These are phyloP conservation scores for Adiantum capillusveneris DNA, from an alignment of 75 land plant species.

Conservation along the genomic window DNA sequence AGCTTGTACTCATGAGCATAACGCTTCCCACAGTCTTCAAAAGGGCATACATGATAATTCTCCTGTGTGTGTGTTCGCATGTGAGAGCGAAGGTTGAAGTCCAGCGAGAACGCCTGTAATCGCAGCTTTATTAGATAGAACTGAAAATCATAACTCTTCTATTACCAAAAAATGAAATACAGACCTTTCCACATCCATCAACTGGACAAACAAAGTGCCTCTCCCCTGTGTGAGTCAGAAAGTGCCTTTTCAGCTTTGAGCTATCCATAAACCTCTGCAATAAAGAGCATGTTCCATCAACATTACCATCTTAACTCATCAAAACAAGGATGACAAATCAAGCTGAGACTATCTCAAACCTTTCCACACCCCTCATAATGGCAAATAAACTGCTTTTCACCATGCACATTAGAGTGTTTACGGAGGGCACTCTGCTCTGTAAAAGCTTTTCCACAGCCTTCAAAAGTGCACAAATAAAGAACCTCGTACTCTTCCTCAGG, in stretches of 20 bases:
- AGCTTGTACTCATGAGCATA: slow-evolving; percentile 96
- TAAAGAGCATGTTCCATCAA: neutral
- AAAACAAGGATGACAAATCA: neutral
- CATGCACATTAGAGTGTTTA: slow-evolving; percentile 89
- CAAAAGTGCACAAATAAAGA: slow-evolving; percentile 82
- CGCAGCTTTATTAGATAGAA: neutral
- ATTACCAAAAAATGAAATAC: neutral
- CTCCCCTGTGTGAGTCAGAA: slow-evolving; percentile 90
- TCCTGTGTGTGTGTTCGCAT: slow-evolving; percentile 96
- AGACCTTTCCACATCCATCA: slow-evolving; percentile 99
- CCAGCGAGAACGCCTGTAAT: slow-evolving; percentile 92
- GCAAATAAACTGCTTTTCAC: slow-evolving; percentile 87
- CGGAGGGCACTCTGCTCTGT: slow-evolving; percentile 63
- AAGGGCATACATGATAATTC: slow-evolving; percentile 91
- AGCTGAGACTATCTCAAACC: slow-evolving; percentile 25
- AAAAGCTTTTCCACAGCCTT: slow-evolving; percentile 91
- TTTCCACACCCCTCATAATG: slow-evolving; percentile 88
- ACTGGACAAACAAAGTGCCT: slow-evolving; percentile 71
- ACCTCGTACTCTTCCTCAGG: slow-evolving; percentile 70
- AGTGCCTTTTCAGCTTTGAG: slow-evolving; percentile 91
- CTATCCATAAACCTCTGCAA: slow-evolving; percentile 96
- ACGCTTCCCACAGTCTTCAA: slow-evolving; percentile 88
- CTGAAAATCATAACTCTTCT: neutral
- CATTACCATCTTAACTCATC: neutral
- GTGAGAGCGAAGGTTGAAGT: slow-evolving; percentile 92